phyloP scores from a whole-genome alignment of 225 moss, liverwort and hornwort species.

The Rhytidiadelphus loreus region DNA sequence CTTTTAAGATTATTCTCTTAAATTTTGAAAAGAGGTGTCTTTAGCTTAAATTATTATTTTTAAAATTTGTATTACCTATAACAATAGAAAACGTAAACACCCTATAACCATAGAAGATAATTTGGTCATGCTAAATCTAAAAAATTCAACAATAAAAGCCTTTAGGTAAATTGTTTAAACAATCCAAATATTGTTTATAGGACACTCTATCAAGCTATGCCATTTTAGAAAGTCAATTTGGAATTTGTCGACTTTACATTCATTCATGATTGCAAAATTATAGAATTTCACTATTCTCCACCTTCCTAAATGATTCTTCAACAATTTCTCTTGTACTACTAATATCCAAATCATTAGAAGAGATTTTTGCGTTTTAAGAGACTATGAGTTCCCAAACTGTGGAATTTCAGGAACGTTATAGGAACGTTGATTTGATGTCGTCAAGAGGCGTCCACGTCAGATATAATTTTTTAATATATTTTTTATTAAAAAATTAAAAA shows the following conservation, averaged over 20 bases:
- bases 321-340: neutral
- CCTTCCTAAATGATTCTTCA: neutral
- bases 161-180: neutral
- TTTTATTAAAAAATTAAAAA: too few relatives aligned
- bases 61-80: neutral
- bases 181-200: neutral
- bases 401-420: too few relatives aligned
- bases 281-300: rapidly evolving
- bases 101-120: neutral
- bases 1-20: neutral
- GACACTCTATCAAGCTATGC: neutral
- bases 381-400: too few relatives aligned
- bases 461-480: too few relatives aligned
- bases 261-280: neutral
- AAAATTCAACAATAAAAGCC: rapidly evolving
- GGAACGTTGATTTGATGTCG: too few relatives aligned
- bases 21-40: neutral
- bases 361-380: too few relatives aligned
- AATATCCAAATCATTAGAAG: neutral
- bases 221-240: neutral
- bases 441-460: too few relatives aligned
- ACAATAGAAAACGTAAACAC: rapidly evolving
- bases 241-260: neutral
- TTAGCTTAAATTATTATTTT: neutral
- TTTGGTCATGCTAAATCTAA: neutral